phyloP scores from a whole-genome alignment of 805 yeast species.

The Saturnispora mendoncae region DNA sequence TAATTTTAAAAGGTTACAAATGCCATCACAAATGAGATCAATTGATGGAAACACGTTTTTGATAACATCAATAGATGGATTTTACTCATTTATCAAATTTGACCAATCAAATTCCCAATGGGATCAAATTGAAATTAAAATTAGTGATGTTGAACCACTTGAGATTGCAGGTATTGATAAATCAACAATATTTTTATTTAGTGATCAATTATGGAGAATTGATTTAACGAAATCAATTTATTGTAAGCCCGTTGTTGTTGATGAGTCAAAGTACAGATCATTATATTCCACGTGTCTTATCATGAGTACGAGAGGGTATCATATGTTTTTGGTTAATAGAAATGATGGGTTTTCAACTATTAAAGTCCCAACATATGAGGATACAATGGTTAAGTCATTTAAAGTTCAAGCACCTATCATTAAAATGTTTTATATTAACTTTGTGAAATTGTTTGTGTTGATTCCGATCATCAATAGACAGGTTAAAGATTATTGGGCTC shows the following conservation, averaged over 20 bases:
- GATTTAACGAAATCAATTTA: constrained; percentile 17
- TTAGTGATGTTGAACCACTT: constrained; percentile 18
- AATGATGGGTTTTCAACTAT: background rate
- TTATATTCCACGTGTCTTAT: background rate
- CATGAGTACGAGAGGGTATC: background rate
- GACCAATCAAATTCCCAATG: background rate
- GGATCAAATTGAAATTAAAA: background rate
- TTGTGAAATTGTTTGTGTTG: constrained; percentile 18
- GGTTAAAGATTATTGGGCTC: background rate
- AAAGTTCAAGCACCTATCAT: constrained; percentile 16
- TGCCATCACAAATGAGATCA: background rate
- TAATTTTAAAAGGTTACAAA: background rate
- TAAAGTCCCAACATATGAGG: background rate
- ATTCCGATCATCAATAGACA: constrained; percentile 11
- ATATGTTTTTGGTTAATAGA: constrained; percentile 1
- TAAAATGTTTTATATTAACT: constrained; percentile 21
- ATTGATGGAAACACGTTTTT: constrained; percentile 5
- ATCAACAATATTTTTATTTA: constrained; percentile 14
- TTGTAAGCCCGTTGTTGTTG: constrained; percentile 23
- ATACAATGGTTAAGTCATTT: background rate
- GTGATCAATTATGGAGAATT: constrained; percentile 24
- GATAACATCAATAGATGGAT: constrained; percentile 22
- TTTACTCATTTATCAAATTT: constrained; percentile 6
- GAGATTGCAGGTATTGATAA: constrained; percentile 12
- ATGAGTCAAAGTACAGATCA: constrained; percentile 12